phyloP scores from a whole-genome alignment of 169 alveolate genomes.

The Babesia microti region DNA sequence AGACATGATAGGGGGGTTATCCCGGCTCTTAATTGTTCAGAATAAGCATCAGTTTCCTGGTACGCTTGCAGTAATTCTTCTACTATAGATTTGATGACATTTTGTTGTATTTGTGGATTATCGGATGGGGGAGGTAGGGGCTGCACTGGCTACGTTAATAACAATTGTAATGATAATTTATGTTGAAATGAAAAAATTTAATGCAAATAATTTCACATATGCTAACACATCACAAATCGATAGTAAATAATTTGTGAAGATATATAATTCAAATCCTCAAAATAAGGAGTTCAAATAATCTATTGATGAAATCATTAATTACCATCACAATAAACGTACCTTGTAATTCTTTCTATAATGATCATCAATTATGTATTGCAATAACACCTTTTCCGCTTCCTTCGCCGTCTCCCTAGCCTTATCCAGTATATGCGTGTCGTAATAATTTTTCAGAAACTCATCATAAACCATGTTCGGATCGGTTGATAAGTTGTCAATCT shows the following conservation, averaged over 20 bases:
- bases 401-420: too few relatives aligned
- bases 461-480: too few relatives aligned
- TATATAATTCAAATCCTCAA: slow-evolving; percentile 15
- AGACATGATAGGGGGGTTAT: too few relatives aligned
- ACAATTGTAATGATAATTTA: too few relatives aligned
- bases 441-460: too few relatives aligned
- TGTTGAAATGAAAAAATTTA: slow-evolving; percentile 1
- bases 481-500: too few relatives aligned
- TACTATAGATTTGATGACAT: slow-evolving; percentile 16
- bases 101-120: slow-evolving; percentile 8
- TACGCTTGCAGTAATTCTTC: slow-evolving; percentile 16
- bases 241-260: slow-evolving; percentile 5
- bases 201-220: slow-evolving; percentile 6
- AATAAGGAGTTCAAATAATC: slow-evolving; percentile 4
- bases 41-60: slow-evolving; percentile 9
- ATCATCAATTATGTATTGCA: too few relatives aligned
- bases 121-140: slow-evolving; percentile 25
- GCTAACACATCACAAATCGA: slow-evolving; percentile 1
- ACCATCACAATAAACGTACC: background rate
- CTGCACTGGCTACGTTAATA: too few relatives aligned
- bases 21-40: too few relatives aligned
- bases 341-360: too few relatives aligned
- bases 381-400: too few relatives aligned
- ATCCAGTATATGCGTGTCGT: too few relatives aligned
- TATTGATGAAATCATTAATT: slow-evolving; percentile 5